Base-by-base conservation (phyloP, 208 protist species). In the Leishmania amazonensis region DNA sequence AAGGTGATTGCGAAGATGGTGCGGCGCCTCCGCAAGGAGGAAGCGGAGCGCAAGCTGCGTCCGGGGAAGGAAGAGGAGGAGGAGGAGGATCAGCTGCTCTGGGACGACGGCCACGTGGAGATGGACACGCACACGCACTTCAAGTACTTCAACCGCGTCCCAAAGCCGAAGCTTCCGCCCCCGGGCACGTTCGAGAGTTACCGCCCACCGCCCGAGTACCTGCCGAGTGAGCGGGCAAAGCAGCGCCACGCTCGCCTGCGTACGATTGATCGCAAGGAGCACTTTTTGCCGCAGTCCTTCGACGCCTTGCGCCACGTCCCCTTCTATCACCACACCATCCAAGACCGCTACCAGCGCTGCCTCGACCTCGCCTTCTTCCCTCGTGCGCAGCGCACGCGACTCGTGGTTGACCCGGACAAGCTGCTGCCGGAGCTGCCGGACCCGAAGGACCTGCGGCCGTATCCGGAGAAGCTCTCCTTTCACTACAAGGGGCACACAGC, bases 331-430 rank as follows among this genome's bases (percentile, higher is more conserved):
- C 86, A 98, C 65, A 97, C 98, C 21, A 94, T 99, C 73, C 91
- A 99, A 83, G 99, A 99, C 81, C 94, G 98, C 45, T 99, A 99
- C 81, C 99, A 99, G 86, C 95, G 99, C 49, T 99, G 99, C 89
- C 93, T 99, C 24, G 99, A 99, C 90, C 96, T 99, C 38, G 99
- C 99, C 84, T 93, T 99, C 68, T 99, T 99, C 89, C 98, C 99
- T 9, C 94, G 99, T 53, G 88, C 91, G 40, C 96, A 97, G 84
- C 96, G 89, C 62, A 96, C 91, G 21, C 92, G 94, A 15, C 93
- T 98, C 35, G 96, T 99, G 58, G 93, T 99, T 45, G 92, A 98
- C 86, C 98, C 99, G 0, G 94, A 99, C 21, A 95, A 96, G 75
- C 92, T 99, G 42, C 88, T 99, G 28, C 99, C 99, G 8, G 93